Evolutionary conservation across 306 rosid species (phyloP).

Genomic region (Senna siamea): DNA sequence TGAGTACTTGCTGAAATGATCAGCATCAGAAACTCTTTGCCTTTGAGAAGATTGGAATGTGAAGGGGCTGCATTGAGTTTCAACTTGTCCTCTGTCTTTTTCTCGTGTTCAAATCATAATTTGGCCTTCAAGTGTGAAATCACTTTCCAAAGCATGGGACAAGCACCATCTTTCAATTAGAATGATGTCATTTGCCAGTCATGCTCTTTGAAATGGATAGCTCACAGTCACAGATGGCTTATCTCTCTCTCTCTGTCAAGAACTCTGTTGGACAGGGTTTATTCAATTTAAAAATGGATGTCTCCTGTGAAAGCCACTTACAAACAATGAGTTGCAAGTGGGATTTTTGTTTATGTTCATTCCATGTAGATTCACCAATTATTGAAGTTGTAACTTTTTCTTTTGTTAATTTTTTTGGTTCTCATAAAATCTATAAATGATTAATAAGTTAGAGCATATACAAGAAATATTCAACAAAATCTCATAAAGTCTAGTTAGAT

Average conservation of each 20-base stretch:
- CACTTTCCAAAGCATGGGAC: not conserved
- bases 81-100: not conserved
- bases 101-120: not conserved
- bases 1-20: constrained; percentile 7
- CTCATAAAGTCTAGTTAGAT: not conserved
- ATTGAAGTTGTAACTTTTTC: not conserved
- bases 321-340: not conserved
- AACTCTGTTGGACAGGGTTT: not conserved
- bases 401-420: no score
- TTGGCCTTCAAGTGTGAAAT: not conserved
- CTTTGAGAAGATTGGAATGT: not conserved
- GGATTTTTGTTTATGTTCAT: no score
- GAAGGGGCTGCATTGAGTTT: not conserved
- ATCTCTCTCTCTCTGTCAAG: not conserved
- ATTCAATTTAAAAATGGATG: constrained; percentile 29
- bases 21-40: not conserved
- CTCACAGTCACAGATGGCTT: constrained; percentile 20
- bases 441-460: no score
- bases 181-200: not conserved
- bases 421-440: no score
- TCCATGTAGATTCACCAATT: no score
- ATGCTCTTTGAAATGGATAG: not conserved
- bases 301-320: constrained; percentile 7
- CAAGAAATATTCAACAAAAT: no score
- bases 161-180: not conserved